Evolutionary conservation across 108 stramenopile species (phyloP).

Genomic region (Nitzschia palea): DNA sequence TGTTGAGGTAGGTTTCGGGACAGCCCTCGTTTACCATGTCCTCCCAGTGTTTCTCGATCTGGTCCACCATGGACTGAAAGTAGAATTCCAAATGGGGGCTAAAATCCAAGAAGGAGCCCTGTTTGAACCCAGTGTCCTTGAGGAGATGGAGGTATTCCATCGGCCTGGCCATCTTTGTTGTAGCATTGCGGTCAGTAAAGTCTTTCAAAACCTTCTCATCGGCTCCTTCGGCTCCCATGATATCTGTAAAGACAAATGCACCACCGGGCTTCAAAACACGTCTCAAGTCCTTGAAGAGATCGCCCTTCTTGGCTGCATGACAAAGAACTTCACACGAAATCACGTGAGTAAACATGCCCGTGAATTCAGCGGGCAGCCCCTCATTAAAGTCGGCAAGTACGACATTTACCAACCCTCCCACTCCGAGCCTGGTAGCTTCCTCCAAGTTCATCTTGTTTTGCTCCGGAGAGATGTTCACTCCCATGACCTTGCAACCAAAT

Average conservation of each 20-base stretch:
- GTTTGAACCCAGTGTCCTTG: slow-evolving; percentile 27
- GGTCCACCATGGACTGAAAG: slow-evolving; percentile 55
- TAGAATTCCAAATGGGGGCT: slow-evolving; percentile 45
- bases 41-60: slow-evolving; percentile 33
- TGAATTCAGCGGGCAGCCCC: slow-evolving; percentile 28
- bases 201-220: slow-evolving; percentile 51
- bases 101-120: slow-evolving; percentile 44
- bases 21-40: slow-evolving; percentile 41
- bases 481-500: slow-evolving; percentile 46
- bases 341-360: slow-evolving; percentile 32
- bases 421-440: slow-evolving; percentile 30
- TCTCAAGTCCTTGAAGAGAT: slow-evolving; percentile 31
- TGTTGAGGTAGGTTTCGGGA: slow-evolving; percentile 32
- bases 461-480: slow-evolving; percentile 52
- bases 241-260: slow-evolving; percentile 57
- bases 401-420: slow-evolving; percentile 39
- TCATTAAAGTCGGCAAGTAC: slow-evolving; percentile 42
- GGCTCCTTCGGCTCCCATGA: slow-evolving; percentile 52
- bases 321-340: slow-evolving; percentile 43
- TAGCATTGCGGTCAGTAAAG: slow-evolving; percentile 54
- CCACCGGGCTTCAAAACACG: slow-evolving; percentile 56
- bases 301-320: slow-evolving; percentile 47
- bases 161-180: slow-evolving; percentile 49
- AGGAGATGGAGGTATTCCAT: slow-evolving; percentile 40
- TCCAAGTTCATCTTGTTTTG: slow-evolving; percentile 46